Evolutionary conservation across 208 protist genomes (phyloP).

Genomic region (Trypanosoma cruzi): DNA sequence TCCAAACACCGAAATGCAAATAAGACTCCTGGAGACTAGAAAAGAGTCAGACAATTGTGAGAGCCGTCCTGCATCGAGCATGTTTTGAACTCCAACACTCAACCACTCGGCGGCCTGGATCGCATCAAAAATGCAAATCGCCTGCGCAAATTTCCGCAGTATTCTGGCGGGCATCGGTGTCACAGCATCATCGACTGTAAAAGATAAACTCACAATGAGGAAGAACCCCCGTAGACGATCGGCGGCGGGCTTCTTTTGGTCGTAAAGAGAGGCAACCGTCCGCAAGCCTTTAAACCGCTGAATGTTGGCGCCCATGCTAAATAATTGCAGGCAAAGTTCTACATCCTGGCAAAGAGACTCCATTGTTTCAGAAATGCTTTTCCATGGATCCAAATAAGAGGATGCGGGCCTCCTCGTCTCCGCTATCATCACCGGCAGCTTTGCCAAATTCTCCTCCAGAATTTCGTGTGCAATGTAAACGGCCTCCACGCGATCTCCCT

Average conservation of each 20-base stretch:
- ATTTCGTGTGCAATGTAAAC: slow-evolving; percentile 26
- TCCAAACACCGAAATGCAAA: slow-evolving; percentile 5
- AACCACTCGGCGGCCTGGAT: slow-evolving; percentile 25
- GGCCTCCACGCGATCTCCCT: slow-evolving; percentile 13
- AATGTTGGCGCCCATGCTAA: slow-evolving; percentile 38
- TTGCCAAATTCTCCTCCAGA: slow-evolving; percentile 32
- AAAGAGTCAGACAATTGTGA: neutral
- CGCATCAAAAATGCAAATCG: slow-evolving; percentile 24
- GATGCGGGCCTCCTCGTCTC: slow-evolving; percentile 28
- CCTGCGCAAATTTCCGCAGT: slow-evolving; percentile 24
- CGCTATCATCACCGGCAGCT: slow-evolving; percentile 21
- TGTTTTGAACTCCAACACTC: slow-evolving; percentile 4
- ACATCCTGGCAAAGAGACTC: slow-evolving; percentile 31
- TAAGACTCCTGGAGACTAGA: neutral
- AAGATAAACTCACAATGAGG: slow-evolving; percentile 20
- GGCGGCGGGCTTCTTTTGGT: slow-evolving; percentile 16
- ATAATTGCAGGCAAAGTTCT: slow-evolving; percentile 66
- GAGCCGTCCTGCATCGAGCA: neutral
- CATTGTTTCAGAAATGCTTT: slow-evolving; percentile 30
- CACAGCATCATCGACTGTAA: slow-evolving; percentile 23
- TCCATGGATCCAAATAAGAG: slow-evolving; percentile 37
- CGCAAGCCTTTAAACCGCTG: slow-evolving; percentile 42
- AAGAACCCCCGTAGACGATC: slow-evolving; percentile 49
- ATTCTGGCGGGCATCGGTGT: slow-evolving; percentile 15
- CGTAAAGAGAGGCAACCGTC: slow-evolving; percentile 58